These are phyloP conservation scores for Cucumis melo DNA, from an alignment of 306 rosid species.

Conservation along the genomic window DNA sequence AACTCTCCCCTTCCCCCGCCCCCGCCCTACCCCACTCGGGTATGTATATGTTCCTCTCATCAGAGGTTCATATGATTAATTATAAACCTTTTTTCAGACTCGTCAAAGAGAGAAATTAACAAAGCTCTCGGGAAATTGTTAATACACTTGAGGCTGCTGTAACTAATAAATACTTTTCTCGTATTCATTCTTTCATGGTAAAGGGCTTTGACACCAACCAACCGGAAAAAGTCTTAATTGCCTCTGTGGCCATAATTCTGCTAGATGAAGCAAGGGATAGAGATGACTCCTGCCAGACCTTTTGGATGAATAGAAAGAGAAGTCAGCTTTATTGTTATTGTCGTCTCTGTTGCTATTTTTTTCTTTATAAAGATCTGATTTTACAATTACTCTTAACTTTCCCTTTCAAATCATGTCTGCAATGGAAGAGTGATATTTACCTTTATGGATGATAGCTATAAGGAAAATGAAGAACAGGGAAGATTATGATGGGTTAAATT, in stretches of 20 bases:
- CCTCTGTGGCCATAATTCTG: neutral
- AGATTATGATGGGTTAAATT: neutral
- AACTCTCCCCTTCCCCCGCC: neutral
- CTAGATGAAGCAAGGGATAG: neutral
- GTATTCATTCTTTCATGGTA: neutral
- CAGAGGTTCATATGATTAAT: constrained; percentile 3
- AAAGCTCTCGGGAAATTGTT: constrained; percentile 7
- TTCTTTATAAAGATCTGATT: neutral
- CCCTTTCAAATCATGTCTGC: neutral
- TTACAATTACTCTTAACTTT: neutral
- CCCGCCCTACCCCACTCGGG: neutral
- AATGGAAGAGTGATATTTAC: neutral
- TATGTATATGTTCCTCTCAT: constrained; percentile 3
- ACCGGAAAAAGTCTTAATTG: neutral
- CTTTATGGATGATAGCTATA: neutral
- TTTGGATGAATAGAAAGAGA: neutral
- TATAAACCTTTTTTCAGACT: neutral
- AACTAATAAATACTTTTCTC: neutral
- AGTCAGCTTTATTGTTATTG: neutral
- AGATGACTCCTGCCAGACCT: neutral
- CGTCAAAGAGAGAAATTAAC: constrained; percentile 3
- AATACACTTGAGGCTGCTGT: constrained; percentile 5
- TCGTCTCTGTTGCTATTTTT: neutral
- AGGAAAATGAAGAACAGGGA: neutral
- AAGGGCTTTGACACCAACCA: neutral